Evolutionary conservation across 2,329 filamentous ascomycete species (phyloP).

Genomic region (Exophiala viscosa): DNA sequence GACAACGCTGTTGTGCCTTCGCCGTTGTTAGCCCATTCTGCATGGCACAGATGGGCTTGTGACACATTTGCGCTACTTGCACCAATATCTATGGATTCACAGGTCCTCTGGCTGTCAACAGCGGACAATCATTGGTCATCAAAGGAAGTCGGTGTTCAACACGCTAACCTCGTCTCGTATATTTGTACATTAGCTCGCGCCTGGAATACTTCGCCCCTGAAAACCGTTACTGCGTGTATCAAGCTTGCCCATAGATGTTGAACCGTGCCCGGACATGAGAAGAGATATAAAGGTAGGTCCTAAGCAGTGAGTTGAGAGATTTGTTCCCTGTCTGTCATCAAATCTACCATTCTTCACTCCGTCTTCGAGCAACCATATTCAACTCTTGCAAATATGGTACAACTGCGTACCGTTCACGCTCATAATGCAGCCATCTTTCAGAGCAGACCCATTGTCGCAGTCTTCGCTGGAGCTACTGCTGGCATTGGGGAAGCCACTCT

Average conservation of each 20-base stretch:
- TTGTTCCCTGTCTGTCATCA: background rate
- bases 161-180: background rate
- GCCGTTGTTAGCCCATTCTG: too few species aligned
- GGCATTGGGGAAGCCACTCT: slow-evolving; percentile 13
- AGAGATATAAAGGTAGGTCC: background rate
- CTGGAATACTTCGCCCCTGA: too few species aligned
- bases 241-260: background rate
- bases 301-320: too few species aligned
- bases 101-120: too few species aligned
- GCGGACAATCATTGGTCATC: too few species aligned
- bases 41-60: too few species aligned
- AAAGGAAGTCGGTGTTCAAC: too few species aligned
- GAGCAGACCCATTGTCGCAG: slow-evolving; percentile 9
- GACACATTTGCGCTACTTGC: too few species aligned
- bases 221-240: background rate
- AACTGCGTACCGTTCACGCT: slow-evolving; percentile 5
- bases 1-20: too few species aligned
- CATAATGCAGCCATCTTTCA: slow-evolving; percentile 7
- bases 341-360: background rate
- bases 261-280: background rate
- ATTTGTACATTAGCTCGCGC: background rate
- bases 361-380: too few species aligned
- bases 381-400: background rate
- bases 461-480: slow-evolving; percentile 16
- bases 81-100: too few species aligned